Percentiles rank a stretch among this genome's conserved stretches.
Conservation (phyloP, 2,329 filamentous ascomycete genomes). For the Botryosphaeria dothidea region DNA sequence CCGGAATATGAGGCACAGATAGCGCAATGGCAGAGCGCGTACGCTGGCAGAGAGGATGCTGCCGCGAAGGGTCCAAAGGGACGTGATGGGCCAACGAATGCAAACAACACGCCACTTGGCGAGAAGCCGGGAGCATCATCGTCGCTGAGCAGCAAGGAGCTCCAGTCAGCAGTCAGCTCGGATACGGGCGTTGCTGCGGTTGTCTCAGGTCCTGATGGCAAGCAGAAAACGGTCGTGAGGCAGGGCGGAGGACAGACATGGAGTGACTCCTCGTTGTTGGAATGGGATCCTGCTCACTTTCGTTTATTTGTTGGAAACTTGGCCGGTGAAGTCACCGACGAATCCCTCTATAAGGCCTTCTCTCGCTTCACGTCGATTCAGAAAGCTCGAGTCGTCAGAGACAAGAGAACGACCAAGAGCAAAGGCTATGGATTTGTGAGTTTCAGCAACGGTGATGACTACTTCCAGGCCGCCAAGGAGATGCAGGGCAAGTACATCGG, state of each 20-base stretch:
- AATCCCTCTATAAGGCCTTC: constrained; percentile 92
- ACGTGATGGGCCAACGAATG: constrained; percentile 40
- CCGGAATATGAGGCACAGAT: constrained; percentile 88
- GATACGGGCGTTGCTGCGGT: constrained; percentile 43
- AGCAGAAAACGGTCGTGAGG: constrained; percentile 84
- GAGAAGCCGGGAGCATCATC: constrained; percentile 33
- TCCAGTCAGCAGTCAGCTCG: constrained; percentile 48
- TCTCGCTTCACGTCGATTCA: constrained; percentile 82
- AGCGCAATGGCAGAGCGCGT: constrained; percentile 92
- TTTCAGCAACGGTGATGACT: constrained; percentile 93
- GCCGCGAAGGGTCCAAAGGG: constrained; percentile 42
- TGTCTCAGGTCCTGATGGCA: constrained; percentile 47
- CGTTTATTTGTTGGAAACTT: constrained; percentile 96
- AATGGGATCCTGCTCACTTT: constrained; percentile 95
- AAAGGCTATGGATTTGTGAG: constrained; percentile 97
- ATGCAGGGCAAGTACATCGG: constrained; percentile 99
- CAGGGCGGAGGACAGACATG: constrained; percentile 89
- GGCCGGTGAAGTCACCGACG: constrained; percentile 95
- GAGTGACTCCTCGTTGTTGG: constrained; percentile 83
- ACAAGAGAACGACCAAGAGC: constrained; percentile 94
- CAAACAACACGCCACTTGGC: constrained; percentile 49
- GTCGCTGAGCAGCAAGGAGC: constrained; percentile 32
- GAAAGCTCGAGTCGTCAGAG: constrained; percentile 89
- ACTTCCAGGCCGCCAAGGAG: constrained; percentile 93
- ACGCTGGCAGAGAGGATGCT: constrained; percentile 65